Evolutionary conservation across 202 grass and related monocot genomes (phyloP).

Genomic region (Bolboschoenoplectus hybrid): DNA sequence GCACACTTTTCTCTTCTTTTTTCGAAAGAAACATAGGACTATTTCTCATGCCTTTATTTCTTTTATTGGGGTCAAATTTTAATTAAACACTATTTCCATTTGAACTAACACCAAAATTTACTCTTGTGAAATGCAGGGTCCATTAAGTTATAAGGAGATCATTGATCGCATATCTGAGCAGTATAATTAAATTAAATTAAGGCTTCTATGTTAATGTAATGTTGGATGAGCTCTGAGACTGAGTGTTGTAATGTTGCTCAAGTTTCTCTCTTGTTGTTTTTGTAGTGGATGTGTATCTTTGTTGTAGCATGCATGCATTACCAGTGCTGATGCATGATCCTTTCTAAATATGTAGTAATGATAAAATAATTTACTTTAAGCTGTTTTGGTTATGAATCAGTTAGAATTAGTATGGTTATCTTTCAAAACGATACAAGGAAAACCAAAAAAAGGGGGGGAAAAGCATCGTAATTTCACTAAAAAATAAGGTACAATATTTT

Average conservation of each 20-base stretch:
- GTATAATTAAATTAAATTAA: neutral
- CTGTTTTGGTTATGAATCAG: neutral
- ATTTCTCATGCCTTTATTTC: too few species aligned
- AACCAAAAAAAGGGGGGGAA: neutral
- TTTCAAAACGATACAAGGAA: neutral
- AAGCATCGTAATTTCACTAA: too few species aligned
- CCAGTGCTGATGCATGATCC: neutral
- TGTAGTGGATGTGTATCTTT: neutral
- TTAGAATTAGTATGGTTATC: neutral
- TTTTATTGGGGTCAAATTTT: too few species aligned
- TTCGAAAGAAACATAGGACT: too few species aligned
- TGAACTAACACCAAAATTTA: neutral
- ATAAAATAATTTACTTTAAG: neutral
- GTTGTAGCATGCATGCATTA: neutral
- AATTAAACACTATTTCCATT: too few species aligned
- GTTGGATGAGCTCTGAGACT: neutral
- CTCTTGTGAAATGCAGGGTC: slow-evolving; percentile 9
- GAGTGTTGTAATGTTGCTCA: neutral
- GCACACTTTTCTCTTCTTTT: too few species aligned
- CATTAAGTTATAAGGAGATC: neutral
- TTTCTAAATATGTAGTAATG: neutral
- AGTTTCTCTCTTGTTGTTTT: neutral
- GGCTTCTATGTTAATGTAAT: neutral
- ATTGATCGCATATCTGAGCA: slow-evolving; percentile 5
- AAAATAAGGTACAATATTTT: too few species aligned